Percentiles rank a stretch among this genome's conserved stretches.
Evolutionary conservation across 1,139 yeast genomes (phyloP).

Genomic region (Protomyces inundatus): DNA sequence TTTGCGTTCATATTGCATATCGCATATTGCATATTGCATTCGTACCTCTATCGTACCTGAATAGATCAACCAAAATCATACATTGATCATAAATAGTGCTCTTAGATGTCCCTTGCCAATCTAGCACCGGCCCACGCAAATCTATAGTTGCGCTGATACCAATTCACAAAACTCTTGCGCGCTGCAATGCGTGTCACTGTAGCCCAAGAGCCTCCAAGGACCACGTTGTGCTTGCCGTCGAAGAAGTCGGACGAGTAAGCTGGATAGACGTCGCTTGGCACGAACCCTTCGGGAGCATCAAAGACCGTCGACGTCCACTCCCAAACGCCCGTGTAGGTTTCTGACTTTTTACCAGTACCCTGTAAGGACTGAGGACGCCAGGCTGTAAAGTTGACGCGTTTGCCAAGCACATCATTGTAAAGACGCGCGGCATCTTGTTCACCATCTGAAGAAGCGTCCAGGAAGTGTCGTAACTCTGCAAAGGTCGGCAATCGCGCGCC

Average conservation of each 20-base stretch:
- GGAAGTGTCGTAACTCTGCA: constrained; percentile 30
- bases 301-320: constrained; percentile 33
- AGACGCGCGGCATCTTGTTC: not conserved
- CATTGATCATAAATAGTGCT: too few relatives aligned
- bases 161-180: constrained; percentile 32
- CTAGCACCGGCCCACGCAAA: constrained; percentile 33
- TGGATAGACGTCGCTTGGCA: constrained; percentile 31
- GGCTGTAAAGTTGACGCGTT: constrained; percentile 30
- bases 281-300: constrained; percentile 29
- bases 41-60: too few relatives aligned
- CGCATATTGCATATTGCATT: too few relatives aligned
- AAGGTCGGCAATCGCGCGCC: constrained; percentile 33
- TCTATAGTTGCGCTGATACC: constrained; percentile 33
- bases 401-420: constrained; percentile 25
- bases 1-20: too few relatives aligned
- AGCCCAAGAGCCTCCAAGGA: constrained; percentile 34
- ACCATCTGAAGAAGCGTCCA: constrained; percentile 23
- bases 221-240: constrained; percentile 33
- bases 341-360: constrained; percentile 18
- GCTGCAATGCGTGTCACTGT: constrained; percentile 32
- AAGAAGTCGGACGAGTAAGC: constrained; percentile 33
- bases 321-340: constrained; percentile 32
- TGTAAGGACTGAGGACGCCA: constrained; percentile 31
- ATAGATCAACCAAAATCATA: too few relatives aligned
- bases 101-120: constrained; percentile 27